Evolutionary conservation across 106 monocot species (phyloP).

Genomic region (Gastrodia elata): DNA sequence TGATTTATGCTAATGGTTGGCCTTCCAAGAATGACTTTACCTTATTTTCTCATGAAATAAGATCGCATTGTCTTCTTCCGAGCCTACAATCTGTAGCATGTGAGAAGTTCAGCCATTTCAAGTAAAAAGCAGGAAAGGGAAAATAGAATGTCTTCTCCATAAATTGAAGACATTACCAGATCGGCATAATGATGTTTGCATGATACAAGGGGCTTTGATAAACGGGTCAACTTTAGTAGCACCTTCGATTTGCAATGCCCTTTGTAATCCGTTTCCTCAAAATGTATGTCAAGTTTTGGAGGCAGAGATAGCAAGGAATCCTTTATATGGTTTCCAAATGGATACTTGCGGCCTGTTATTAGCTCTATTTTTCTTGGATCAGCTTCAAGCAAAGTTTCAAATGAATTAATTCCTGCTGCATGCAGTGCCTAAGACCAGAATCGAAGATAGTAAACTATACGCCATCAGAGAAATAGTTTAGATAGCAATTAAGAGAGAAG

Average conservation of each 20-base stretch:
- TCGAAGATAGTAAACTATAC: constrained; percentile 4
- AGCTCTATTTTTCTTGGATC: constrained; percentile 94
- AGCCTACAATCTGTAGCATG: constrained; percentile 56
- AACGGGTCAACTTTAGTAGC: constrained; percentile 44
- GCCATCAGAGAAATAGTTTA: not conserved
- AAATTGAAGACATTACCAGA: constrained; percentile 33
- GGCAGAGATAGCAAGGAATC: constrained; percentile 65
- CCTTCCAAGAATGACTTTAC: constrained; percentile 15
- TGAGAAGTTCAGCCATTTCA: not conserved
- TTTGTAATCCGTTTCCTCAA: constrained; percentile 56
- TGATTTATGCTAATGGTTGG: not conserved
- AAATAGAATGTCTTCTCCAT: not conserved
- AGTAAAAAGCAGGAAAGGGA: not conserved
- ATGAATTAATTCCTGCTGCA: constrained; percentile 62
- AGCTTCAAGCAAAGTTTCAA: constrained; percentile 64
- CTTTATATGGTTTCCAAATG: constrained; percentile 91
- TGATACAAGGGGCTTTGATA: constrained; percentile 19
- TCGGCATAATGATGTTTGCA: constrained; percentile 75
- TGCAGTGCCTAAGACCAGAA: constrained; percentile 52
- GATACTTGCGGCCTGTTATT: constrained; percentile 83
- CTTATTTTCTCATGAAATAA: constrained; percentile 90
- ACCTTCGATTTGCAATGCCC: constrained; percentile 53
- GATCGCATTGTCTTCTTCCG: constrained; percentile 86
- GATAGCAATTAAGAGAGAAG: not conserved
- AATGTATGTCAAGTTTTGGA: constrained; percentile 55